Percentiles rank a stretch among this genome's conserved stretches.
Conservation (phyloP, 2,329 filamentous ascomycete species). For the Corynespora cassiicola region DNA sequence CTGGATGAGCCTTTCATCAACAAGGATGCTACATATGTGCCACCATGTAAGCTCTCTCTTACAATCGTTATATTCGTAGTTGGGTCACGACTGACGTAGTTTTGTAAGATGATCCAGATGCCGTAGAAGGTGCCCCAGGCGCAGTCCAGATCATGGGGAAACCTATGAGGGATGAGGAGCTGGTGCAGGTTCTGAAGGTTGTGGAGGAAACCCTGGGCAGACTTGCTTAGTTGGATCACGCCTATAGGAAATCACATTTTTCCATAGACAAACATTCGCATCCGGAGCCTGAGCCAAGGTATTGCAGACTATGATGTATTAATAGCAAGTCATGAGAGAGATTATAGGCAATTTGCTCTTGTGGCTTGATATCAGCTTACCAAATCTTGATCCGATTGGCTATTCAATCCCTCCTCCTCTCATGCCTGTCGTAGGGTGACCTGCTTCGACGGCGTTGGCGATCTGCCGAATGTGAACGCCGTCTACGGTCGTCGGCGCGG, state of each 20-base stretch:
- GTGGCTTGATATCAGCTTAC: too few relatives aligned
- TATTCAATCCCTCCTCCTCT: constrained; percentile 15
- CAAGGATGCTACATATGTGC: constrained; percentile 38
- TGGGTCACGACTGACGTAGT: too few relatives aligned
- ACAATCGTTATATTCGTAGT: too few relatives aligned
- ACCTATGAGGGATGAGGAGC: constrained; percentile 57
- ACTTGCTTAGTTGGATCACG: too few relatives aligned
- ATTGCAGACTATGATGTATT: too few relatives aligned
- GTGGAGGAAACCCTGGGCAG: constrained; percentile 29
- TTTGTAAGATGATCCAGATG: constrained; percentile 48
- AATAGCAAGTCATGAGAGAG: neutral
- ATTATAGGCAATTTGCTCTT: too few relatives aligned
- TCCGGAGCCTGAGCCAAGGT: too few relatives aligned
- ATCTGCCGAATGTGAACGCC: constrained; percentile 25
- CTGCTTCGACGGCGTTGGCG: constrained; percentile 34
- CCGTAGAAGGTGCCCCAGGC: constrained; percentile 52
- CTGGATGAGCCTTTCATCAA: constrained; percentile 46
- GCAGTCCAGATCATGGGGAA: constrained; percentile 56
- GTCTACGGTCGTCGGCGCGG: constrained; percentile 30
- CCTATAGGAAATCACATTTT: too few relatives aligned
- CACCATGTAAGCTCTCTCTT: constrained; percentile 39
- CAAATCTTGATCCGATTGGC: constrained; percentile 3
- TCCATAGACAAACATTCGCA: too few relatives aligned
- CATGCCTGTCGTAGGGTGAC: constrained; percentile 20
- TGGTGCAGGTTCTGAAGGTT: constrained; percentile 43